A percentile compares a stretch with the other conserved stretches of the same genome.
These are phyloP conservation scores for Russula sp. DNA, from an alignment of 768 basidiomycete genomes.

Conservation along the genomic window DNA sequence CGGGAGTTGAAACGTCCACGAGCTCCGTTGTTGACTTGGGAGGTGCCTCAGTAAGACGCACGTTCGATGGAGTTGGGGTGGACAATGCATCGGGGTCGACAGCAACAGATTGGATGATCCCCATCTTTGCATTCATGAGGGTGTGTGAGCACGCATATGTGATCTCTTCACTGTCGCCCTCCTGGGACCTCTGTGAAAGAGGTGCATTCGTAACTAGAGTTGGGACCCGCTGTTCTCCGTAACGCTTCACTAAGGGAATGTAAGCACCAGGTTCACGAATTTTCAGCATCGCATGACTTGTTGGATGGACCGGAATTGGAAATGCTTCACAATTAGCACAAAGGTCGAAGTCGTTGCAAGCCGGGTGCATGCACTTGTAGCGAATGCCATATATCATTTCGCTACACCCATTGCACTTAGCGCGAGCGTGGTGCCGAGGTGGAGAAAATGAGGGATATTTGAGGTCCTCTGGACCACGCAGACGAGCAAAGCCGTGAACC, in stretches of 20 bases:
- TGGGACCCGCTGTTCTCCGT: constrained; percentile 19
- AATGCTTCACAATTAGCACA: constrained; percentile 73
- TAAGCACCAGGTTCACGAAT: constrained; percentile 46
- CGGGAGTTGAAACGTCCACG: background rate
- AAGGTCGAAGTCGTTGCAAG: constrained; percentile 75
- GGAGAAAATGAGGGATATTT: constrained; percentile 24
- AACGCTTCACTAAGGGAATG: constrained; percentile 36
- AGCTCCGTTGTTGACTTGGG: background rate
- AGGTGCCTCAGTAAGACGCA: background rate
- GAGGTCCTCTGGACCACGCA: constrained; percentile 46
- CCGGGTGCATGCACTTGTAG: constrained; percentile 81
- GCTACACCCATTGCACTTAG: constrained; percentile 57
- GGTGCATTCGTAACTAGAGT: background rate
- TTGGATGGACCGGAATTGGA: constrained; percentile 69
- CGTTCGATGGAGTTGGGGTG: background rate
- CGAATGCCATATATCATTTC: constrained; percentile 52
- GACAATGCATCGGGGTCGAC: background rate
- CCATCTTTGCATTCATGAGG: background rate
- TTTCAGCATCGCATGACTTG: constrained; percentile 68
- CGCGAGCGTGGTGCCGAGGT: constrained; percentile 46
- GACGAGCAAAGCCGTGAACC: constrained; percentile 60
- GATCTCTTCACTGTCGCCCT: background rate
- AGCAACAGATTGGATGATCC: background rate
- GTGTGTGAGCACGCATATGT: background rate
- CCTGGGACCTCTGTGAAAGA: background rate